Evolutionary conservation across 768 basidiomycete genomes (phyloP).

Genomic region (Pholiota microspora): DNA sequence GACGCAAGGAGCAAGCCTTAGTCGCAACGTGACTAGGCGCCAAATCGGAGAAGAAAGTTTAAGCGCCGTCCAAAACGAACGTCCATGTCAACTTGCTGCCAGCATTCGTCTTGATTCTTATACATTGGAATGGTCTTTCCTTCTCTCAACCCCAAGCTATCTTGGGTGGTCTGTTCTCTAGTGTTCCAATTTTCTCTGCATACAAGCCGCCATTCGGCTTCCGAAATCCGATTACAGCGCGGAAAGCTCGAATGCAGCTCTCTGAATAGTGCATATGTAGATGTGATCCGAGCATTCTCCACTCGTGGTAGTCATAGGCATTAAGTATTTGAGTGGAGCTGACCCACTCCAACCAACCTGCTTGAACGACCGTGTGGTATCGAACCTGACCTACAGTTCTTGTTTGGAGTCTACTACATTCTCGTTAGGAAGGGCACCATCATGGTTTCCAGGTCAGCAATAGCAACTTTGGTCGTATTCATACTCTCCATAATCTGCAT

Average conservation of each 20-base stretch:
- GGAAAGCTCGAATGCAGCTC: background rate
- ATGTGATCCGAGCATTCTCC: background rate
- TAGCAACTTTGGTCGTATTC: constrained; percentile 53
- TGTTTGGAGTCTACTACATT: background rate
- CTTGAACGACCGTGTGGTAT: too few relatives aligned
- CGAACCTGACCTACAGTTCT: background rate
- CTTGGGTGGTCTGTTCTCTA: too few relatives aligned
- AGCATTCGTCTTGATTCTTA: too few relatives aligned
- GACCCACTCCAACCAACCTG: background rate
- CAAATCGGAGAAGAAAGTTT: too few relatives aligned
- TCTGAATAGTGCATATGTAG: background rate
- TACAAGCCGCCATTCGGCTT: background rate
- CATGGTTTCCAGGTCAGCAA: constrained; percentile 20
- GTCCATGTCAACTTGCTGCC: too few relatives aligned
- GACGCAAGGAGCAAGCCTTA: too few relatives aligned
- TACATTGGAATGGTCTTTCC: too few relatives aligned
- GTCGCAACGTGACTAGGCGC: too few relatives aligned
- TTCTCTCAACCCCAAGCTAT: too few relatives aligned
- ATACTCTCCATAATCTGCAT: constrained; percentile 52
- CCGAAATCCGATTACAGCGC: background rate
- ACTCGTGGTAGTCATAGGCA: background rate
- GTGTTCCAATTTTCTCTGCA: too few relatives aligned
- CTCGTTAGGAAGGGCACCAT: background rate
- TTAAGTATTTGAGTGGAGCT: background rate
- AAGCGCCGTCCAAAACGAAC: too few relatives aligned